phyloP scores from a whole-genome alignment of 1,139 yeast species.

The Yarrowia galli region DNA sequence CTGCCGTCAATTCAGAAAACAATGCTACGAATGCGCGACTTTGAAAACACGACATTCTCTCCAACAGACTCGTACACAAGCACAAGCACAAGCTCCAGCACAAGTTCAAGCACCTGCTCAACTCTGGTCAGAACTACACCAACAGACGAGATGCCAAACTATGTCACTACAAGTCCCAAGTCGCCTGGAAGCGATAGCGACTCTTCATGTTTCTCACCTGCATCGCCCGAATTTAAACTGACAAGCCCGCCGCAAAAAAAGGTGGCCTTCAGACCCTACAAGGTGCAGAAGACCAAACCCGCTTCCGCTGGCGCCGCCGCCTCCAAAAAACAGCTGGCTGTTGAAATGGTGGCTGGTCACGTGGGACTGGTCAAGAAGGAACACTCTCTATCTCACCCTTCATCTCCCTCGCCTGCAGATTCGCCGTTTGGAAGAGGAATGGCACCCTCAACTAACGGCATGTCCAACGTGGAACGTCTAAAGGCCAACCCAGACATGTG shows the following conservation, averaged over 20 bases:
- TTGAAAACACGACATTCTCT: background rate
- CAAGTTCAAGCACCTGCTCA: no score
- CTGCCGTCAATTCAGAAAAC: background rate
- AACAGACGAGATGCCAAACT: background rate
- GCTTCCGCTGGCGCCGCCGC: background rate
- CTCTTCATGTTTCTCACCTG: background rate
- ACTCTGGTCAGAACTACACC: no score
- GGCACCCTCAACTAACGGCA: background rate
- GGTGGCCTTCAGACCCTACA: slow-evolving; percentile 1
- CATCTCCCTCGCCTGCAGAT: background rate
- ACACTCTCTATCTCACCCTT: background rate
- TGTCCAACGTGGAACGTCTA: slow-evolving; percentile 21
- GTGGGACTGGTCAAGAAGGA: background rate
- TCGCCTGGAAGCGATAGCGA: slow-evolving; percentile 10
- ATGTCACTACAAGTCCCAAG: background rate
- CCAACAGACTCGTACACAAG: no score
- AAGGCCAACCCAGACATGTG: slow-evolving; percentile 36
- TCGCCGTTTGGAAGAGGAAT: slow-evolving; percentile 25
- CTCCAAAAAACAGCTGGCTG: slow-evolving; percentile 14
- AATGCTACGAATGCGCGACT: slow-evolving; percentile 6
- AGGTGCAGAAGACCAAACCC: background rate
- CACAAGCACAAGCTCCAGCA: no score
- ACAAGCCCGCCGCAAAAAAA: background rate
- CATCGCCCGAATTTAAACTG: background rate
- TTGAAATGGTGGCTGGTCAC: background rate